A percentile compares a stretch with the other conserved stretches of the same genome.
These are phyloP conservation scores for Vitis cinerea DNA, from an alignment of 164 flowering plant genomes.

Conservation along the genomic window DNA sequence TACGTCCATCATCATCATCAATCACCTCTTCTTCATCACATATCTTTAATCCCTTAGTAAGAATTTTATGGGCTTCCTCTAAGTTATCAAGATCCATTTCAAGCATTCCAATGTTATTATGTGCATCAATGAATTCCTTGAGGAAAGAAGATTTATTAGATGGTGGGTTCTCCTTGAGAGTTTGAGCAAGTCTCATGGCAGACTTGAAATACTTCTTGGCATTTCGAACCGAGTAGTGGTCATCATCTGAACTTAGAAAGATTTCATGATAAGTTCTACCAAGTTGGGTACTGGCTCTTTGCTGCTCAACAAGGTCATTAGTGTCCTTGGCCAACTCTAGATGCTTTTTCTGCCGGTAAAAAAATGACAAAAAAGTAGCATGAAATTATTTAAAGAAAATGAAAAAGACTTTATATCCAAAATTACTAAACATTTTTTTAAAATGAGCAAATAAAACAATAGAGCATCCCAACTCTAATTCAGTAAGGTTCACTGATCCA, in stretches of 20 bases:
- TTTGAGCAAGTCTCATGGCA: conserved; percentile 74
- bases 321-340: conserved; percentile 76
- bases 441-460: too few relatives aligned
- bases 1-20: conserved; percentile 71
- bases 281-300: conserved; percentile 92
- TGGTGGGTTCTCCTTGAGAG: conserved; percentile 55
- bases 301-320: conserved; percentile 81
- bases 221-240: conserved; percentile 58
- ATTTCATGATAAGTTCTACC: conserved; percentile 95
- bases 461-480: too few relatives aligned
- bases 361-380: not conserved
- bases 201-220: conserved; percentile 81
- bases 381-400: too few relatives aligned
- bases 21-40: conserved; percentile 90
- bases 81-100: conserved; percentile 90
- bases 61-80: conserved; percentile 63
- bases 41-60: conserved; percentile 61
- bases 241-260: conserved; percentile 60
- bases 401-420: too few relatives aligned
- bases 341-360: conserved; percentile 71
- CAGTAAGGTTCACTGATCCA: too few relatives aligned
- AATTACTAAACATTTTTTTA: too few relatives aligned
- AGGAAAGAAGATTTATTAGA: conserved; percentile 45
- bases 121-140: conserved; percentile 89
- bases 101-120: conserved; percentile 93